Conservation (phyloP, 352 stramenopile genomes). For the Phytophthora lateralis region DNA sequence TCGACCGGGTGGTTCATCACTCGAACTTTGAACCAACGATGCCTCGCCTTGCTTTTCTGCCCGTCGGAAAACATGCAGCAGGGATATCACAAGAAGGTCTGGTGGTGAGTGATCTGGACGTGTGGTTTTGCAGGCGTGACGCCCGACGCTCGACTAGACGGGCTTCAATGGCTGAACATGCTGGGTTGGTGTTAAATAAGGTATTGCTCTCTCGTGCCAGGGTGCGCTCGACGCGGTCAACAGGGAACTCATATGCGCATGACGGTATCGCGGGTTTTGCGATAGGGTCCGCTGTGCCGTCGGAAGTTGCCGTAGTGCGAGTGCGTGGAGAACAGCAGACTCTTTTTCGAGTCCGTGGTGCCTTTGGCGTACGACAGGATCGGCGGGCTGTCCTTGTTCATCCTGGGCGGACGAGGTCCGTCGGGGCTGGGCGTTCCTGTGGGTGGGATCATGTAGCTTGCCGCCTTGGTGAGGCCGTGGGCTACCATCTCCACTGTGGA, state of each 20-base stretch:
- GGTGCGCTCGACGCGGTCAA: not conserved
- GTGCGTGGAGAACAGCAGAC: slow-evolving; percentile 40
- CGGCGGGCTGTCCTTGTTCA: slow-evolving; percentile 42
- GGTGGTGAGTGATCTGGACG: slow-evolving; percentile 16
- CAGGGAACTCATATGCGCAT: not conserved
- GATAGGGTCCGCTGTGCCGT: slow-evolving; percentile 53
- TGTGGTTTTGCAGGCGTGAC: slow-evolving; percentile 13
- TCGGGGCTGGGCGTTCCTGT: slow-evolving; percentile 19
- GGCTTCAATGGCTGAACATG: slow-evolving; percentile 20
- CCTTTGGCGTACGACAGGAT: slow-evolving; percentile 47
- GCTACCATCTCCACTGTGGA: slow-evolving; percentile 38
- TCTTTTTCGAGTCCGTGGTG: slow-evolving; percentile 42
- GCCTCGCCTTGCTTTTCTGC: no score
- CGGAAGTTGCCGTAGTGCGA: slow-evolving; percentile 61
- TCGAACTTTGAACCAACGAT: no score
- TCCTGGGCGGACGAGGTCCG: slow-evolving; percentile 24
- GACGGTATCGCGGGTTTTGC: slow-evolving; percentile 49
- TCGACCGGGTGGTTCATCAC: not conserved
- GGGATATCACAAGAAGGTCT: slow-evolving; percentile 7
- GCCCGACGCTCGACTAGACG: slow-evolving; percentile 15
- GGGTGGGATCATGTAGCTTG: slow-evolving; percentile 38
- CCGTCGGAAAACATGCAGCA: slow-evolving; percentile 12
- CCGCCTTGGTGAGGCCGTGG: slow-evolving; percentile 38
- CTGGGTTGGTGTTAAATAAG: slow-evolving; percentile 29
- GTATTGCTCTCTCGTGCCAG: not conserved